Evolutionary conservation across 495 filamentous ascomycete genomes (phyloP).

Genomic region (Annulohypoxylon moriforme): DNA sequence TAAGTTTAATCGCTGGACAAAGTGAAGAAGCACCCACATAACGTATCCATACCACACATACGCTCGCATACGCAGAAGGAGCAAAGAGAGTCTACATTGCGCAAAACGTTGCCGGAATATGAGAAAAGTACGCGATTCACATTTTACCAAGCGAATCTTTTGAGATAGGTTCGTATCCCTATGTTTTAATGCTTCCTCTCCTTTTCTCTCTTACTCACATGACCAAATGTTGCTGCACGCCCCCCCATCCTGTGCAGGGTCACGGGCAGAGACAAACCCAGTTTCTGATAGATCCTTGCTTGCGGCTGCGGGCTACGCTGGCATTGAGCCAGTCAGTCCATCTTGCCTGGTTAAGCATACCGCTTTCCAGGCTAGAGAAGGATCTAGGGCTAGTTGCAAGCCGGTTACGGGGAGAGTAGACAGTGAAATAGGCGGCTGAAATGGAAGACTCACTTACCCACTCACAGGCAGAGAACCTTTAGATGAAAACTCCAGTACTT

Average conservation of each 20-base stretch:
- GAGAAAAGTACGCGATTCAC: constrained; percentile 16
- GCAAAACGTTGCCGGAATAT: constrained; percentile 18
- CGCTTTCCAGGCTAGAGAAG: constrained; percentile 29
- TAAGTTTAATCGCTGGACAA: constrained; percentile 18
- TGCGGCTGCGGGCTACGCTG: constrained; percentile 31
- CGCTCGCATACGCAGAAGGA: constrained; percentile 24
- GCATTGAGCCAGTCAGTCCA: constrained; percentile 20
- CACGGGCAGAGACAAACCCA: constrained; percentile 44
- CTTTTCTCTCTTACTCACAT: constrained; percentile 48
- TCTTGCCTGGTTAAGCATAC: constrained; percentile 20
- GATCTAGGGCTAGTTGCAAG: constrained; percentile 6
- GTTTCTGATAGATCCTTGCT: constrained; percentile 48
- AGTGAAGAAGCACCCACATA: constrained; percentile 32
- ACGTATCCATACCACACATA: constrained; percentile 16
- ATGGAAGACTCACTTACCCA: constrained; percentile 38
- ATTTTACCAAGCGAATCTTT: constrained; percentile 36
- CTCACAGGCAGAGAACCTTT: constrained; percentile 28
- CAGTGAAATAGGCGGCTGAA: constrained; percentile 20
- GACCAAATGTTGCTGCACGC: constrained; percentile 49
- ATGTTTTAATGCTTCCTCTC: constrained; percentile 36
- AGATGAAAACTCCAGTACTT: constrained; percentile 27
- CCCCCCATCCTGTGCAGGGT: constrained; percentile 41
- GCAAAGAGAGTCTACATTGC: constrained; percentile 21
- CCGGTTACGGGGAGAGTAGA: constrained; percentile 11
- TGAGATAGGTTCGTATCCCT: constrained; percentile 57